Evolutionary conservation across 768 basidiomycete genomes (phyloP), one percentile per base, ranked within the genome.

Genomic region (Candolleomyces eurysporus): DNA sequence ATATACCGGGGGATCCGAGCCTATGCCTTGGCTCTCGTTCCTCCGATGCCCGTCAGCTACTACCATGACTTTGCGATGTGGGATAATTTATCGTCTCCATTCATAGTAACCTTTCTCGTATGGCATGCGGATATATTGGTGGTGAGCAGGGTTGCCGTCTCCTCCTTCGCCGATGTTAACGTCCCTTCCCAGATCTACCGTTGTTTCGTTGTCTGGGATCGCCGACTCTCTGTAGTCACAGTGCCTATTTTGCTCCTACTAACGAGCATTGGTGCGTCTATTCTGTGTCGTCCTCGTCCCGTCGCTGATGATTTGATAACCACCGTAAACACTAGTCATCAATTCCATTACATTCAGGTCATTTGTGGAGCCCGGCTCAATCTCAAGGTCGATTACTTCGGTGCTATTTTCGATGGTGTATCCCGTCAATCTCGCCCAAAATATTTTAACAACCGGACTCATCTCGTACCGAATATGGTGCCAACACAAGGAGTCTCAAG

Each of bases 341-440:
- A 21, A 50, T 50, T 50, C 8, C 49, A 21, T 30, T 19, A 22
- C 19, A 19, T 14, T 30, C 52, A 53, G 52, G 5, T 11, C 11
- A 7, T 39, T 39, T 22, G 16, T 22, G 31, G 31, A 10, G 36
- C 14, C 26, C 39, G 58, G 49, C 31, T 42, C 31, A 3, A 51
- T 11, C 4, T 21, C 39, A n/a, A 26, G 5, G 10, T n/a, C 31
- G 17, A 21, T 14, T 7, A 11, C 13, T 26, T 13, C 49, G 11
- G 31, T 51, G 16, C 19, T 59, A n/a, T n/a, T 59, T 8, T 2
- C 50, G 7, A 32, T 59, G n/a, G 26, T 51, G 14, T 59, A 16
- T 26, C 58, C 58, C 17, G 14, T 59, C 48, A 59, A 59, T 48
- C 36, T 59, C 5, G 48, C 36, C n/a, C 58, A 59, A 19, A 59